A percentile compares a stretch with the other conserved stretches of the same genome.
phyloP scores from a whole-genome alignment of 164 flowering plant genomes.

The Litsea cubeba region DNA sequence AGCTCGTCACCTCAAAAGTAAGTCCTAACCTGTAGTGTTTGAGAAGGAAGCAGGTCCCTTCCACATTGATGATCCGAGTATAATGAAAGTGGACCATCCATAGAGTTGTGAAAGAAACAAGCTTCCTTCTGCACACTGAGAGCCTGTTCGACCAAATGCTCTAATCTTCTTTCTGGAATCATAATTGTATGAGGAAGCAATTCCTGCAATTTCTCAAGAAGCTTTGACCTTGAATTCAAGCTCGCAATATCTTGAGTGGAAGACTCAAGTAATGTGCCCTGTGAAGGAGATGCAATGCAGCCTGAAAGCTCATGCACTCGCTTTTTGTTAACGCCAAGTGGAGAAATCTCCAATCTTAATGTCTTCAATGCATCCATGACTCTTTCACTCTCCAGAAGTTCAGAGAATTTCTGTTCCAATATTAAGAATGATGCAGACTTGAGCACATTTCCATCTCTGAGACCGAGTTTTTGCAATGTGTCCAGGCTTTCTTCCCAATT shows the following conservation, averaged over 20 bases:
- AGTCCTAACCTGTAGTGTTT: conserved; percentile 58
- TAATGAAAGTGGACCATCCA: conserved; percentile 57
- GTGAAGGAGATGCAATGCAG: conserved; percentile 45
- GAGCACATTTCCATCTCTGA: conserved; percentile 39
- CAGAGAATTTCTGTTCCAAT: conserved; percentile 77
- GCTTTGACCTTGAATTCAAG: conserved; percentile 37
- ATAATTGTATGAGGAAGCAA: conserved; percentile 64
- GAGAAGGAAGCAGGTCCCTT: conserved; percentile 67
- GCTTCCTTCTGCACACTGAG: conserved; percentile 61
- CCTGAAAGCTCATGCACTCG: conserved; percentile 64
- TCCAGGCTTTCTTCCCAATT: conserved; percentile 73
- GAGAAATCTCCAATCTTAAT: conserved; percentile 64
- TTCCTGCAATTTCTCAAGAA: conserved; percentile 57
- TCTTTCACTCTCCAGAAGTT: conserved; percentile 43
- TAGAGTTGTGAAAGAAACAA: conserved; percentile 74
- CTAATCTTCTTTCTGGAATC: conserved; percentile 73
- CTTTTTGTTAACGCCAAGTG: conserved; percentile 43
- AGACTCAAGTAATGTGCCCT: conserved; percentile 19
- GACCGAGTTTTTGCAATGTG: conserved; percentile 51
- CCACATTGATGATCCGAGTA: conserved; percentile 85
- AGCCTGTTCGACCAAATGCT: conserved; percentile 78
- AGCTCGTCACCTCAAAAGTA: neutral
- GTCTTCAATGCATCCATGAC: conserved; percentile 61
- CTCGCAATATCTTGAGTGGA: conserved; percentile 23
- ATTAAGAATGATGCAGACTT: conserved; percentile 65